Evolutionary conservation across 768 basidiomycete species (phyloP), one percentile per base, ranked within the genome.

Genomic region (Lentinula aciculospora): DNA sequence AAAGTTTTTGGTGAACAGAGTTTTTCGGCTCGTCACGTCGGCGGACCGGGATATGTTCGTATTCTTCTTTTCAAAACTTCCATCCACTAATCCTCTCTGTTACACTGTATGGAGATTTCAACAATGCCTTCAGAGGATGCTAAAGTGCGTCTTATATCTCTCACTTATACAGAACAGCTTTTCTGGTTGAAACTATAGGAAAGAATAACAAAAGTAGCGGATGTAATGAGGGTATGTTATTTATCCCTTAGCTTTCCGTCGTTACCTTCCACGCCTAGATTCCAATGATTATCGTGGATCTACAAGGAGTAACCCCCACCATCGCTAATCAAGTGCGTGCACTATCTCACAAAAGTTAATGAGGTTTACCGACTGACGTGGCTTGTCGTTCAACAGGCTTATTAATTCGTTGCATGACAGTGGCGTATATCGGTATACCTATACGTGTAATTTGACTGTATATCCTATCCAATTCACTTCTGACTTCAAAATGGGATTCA

Each of bases 231-330:
- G 61, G 92, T 94, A 78, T 62, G 84, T 80, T 60, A 53, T 57
- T 54, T 27, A 31, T 28, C 56, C 37, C 15, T 37, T 36, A 48
- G 23, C 17, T 36, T 32, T 40, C 28, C 19, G 8, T 28, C 9
- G n/a, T n/a, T n/a, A n/a, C n/a, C 54, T 93, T 97, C 74, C 97
- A 94, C 64, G 88, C 87, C 62, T 98, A 94, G 93, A 94, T 98
- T 67, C 96, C 96, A 31, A 75, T 95, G 68, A 92, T 98, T 67
- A 95, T 98, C 66, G 97, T 67, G 96, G 95, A 34, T 97, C 91
- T 76, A 91, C 89, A 54, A 79, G 89, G 64, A 94, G 92, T 68
- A 92, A 89, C 68, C 95, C 95, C 29, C 92, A 94, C 95, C 95
- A n/a, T 94, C 93, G 39, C 76, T 98, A 67, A 96, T 96, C 73